These are phyloP conservation scores for Aspergillus quadricinctus DNA, from an alignment of 2,329 filamentous ascomycete species.

Conservation along the genomic window DNA sequence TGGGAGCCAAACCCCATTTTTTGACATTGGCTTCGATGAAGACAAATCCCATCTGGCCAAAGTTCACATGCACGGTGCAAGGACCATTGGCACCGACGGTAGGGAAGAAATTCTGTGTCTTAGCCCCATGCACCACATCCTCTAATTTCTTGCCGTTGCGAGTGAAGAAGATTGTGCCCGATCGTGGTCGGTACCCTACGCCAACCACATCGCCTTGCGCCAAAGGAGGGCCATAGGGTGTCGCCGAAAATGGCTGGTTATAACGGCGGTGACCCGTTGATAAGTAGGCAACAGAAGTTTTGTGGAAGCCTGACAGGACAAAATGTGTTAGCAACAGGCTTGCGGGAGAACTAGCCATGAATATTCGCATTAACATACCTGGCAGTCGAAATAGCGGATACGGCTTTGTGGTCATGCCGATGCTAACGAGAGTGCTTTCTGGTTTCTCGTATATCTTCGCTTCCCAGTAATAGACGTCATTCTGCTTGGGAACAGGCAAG, in stretches of 20 bases:
- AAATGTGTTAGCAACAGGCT: not conserved
- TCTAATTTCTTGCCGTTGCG: conserved; percentile 97
- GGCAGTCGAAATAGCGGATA: conserved; percentile 93
- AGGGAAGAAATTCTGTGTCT: conserved; percentile 95
- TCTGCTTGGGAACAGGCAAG: conserved; percentile 93
- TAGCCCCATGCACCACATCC: conserved; percentile 87
- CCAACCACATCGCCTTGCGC: conserved; percentile 95
- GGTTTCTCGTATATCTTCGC: conserved; percentile 98
- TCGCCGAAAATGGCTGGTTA: conserved; percentile 84
- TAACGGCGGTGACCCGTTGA: conserved; percentile 82
- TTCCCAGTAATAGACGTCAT: conserved; percentile 99
- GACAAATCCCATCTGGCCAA: conserved; percentile 95
- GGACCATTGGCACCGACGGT: conserved; percentile 95
- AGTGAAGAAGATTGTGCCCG: conserved; percentile 95
- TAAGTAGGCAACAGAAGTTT: conserved; percentile 84
- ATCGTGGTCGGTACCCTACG: conserved; percentile 89
- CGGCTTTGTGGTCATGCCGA: conserved; percentile 94
- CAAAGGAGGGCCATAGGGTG: conserved; percentile 75
- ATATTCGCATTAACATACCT: conserved; percentile 54
- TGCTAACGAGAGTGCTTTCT: conserved; percentile 77
- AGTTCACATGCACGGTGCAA: conserved; percentile 90
- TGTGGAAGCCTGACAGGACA: conserved; percentile 69
- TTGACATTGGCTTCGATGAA: conserved; percentile 99
- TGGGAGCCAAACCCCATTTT: conserved; percentile 97
- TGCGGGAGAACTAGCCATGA: not conserved